Evolutionary conservation across 1,284 basidiomycete species (phyloP).

Genomic region (Ustilago lituana): DNA sequence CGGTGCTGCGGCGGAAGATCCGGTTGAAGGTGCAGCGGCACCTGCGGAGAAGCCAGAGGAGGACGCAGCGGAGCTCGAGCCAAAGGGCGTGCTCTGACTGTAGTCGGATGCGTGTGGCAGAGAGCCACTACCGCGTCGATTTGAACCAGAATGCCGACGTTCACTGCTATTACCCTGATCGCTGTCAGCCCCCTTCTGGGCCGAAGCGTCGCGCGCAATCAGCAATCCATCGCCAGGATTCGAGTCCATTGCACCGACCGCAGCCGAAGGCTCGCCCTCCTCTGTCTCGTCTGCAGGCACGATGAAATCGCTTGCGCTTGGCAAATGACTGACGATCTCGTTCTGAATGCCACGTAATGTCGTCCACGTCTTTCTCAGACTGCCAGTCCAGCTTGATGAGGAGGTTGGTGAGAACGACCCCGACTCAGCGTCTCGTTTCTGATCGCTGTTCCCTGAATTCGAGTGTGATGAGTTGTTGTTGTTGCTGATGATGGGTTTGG

Average conservation of each 20-base stretch:
- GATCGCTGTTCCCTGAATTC: neutral
- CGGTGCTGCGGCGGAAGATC: slow-evolving; percentile 8
- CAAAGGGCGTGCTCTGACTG: slow-evolving; percentile 42
- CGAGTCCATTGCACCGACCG: slow-evolving; percentile 7
- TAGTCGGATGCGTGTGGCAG: slow-evolving; percentile 42
- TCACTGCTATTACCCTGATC: neutral
- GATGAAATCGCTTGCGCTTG: slow-evolving; percentile 50
- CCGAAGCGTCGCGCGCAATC: slow-evolving; percentile 22
- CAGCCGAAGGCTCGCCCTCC: slow-evolving; percentile 3
- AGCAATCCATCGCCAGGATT: slow-evolving; percentile 41
- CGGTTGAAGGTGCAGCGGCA: slow-evolving; percentile 18
- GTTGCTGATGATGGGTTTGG: slow-evolving; percentile 24
- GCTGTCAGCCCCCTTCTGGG: neutral
- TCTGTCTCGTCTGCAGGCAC: slow-evolving; percentile 38
- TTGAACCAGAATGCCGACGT: slow-evolving; percentile 5
- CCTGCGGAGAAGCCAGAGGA: slow-evolving; percentile 29
- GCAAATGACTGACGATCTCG: slow-evolving; percentile 48
- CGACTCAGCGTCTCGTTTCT: slow-evolving; percentile 5
- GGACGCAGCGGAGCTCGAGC: slow-evolving; percentile 4
- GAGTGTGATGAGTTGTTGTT: neutral
- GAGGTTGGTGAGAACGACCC: slow-evolving; percentile 23
- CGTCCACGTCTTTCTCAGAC: slow-evolving; percentile 51
- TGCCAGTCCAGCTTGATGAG: slow-evolving; percentile 48
- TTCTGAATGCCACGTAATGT: slow-evolving; percentile 45
- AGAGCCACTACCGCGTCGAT: slow-evolving; percentile 8